These are phyloP conservation scores for Mucor irregularis DNA, from an alignment of 371 early-diverging fungal species.

Conservation along the genomic window DNA sequence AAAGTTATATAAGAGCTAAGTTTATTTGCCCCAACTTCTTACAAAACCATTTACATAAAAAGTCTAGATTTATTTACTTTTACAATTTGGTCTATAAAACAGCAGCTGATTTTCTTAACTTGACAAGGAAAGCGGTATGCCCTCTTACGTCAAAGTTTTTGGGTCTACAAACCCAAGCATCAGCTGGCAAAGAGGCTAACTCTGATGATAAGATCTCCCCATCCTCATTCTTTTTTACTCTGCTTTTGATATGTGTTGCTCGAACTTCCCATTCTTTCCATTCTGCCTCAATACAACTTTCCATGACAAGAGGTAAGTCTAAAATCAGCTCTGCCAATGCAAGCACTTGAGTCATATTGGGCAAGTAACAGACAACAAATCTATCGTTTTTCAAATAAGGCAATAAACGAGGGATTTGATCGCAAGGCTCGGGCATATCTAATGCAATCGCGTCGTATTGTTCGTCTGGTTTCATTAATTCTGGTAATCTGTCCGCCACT, in stretches of 20 bases:
- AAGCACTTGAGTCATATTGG: slow-evolving; percentile 78
- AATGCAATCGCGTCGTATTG: slow-evolving; percentile 66
- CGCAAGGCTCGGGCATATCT: slow-evolving; percentile 73
- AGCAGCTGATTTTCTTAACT: slow-evolving; percentile 48
- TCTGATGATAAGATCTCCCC: too few species aligned
- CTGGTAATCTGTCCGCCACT: slow-evolving; percentile 35
- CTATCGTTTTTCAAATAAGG: slow-evolving; percentile 63
- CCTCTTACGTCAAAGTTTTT: slow-evolving; percentile 55
- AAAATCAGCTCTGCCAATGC: slow-evolving; percentile 52
- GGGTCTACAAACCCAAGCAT: slow-evolving; percentile 65
- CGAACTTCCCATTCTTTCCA: slow-evolving; percentile 77
- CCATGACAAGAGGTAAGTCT: slow-evolving; percentile 54
- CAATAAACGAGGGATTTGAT: slow-evolving; percentile 46
- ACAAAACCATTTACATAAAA: slow-evolving; percentile 1
- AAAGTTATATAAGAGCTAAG: neutral
- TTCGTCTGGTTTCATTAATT: slow-evolving; percentile 6
- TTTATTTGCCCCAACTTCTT: too few species aligned
- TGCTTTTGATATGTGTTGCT: slow-evolving; percentile 59
- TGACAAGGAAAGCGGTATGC: slow-evolving; percentile 69
- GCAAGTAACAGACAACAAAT: slow-evolving; percentile 69
- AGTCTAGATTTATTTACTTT: slow-evolving; percentile 3
- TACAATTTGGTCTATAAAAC: neutral
- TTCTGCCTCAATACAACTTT: slow-evolving; percentile 63
- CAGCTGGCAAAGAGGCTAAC: neutral
- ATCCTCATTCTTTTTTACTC: slow-evolving; percentile 20